These are phyloP conservation scores for Massariosphaeria phaeospora DNA, from an alignment of 495 filamentous ascomycete species.

Conservation along the genomic window DNA sequence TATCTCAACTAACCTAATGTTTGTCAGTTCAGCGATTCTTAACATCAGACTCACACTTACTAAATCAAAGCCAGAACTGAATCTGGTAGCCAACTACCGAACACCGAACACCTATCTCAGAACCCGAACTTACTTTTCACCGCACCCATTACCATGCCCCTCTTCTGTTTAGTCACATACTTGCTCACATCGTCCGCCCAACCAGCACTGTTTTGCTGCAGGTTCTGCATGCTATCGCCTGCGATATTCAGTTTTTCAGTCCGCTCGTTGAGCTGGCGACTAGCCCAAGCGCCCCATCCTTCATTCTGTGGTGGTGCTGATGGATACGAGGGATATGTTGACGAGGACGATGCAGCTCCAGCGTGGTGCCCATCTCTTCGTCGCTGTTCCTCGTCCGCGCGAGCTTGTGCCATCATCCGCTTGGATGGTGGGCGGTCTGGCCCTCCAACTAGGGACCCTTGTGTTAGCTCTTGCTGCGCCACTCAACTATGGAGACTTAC, in stretches of 20 bases:
- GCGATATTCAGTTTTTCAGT: constrained; percentile 79
- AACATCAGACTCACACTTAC: too few species aligned
- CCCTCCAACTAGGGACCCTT: constrained; percentile 59
- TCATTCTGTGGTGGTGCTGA: constrained; percentile 44
- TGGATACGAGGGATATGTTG: too few species aligned
- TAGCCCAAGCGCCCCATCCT: constrained; percentile 67
- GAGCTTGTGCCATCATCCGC: constrained; percentile 65
- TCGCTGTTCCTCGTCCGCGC: constrained; percentile 53
- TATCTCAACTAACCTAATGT: too few species aligned
- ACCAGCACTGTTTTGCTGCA: constrained; percentile 71
- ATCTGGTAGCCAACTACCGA: too few species aligned
- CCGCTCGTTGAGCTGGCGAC: constrained; percentile 78
- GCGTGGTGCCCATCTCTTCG: constrained; percentile 49
- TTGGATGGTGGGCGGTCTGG: constrained; percentile 77
- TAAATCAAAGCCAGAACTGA: too few species aligned
- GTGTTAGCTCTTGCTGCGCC: background rate
- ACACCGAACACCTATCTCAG: too few species aligned
- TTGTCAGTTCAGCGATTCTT: too few species aligned
- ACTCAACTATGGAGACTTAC: constrained; percentile 35
- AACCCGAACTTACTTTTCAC: constrained; percentile 33
- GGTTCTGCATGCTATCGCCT: constrained; percentile 74
- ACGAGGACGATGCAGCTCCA: constrained; percentile 34
- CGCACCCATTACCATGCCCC: constrained; percentile 64
- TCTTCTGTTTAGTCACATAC: constrained; percentile 79
- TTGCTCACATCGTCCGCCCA: constrained; percentile 86